Percentiles rank a stretch among this genome's conserved stretches.
Evolutionary conservation across 768 basidiomycete genomes (phyloP).

Genomic region (Serendipita indica): DNA sequence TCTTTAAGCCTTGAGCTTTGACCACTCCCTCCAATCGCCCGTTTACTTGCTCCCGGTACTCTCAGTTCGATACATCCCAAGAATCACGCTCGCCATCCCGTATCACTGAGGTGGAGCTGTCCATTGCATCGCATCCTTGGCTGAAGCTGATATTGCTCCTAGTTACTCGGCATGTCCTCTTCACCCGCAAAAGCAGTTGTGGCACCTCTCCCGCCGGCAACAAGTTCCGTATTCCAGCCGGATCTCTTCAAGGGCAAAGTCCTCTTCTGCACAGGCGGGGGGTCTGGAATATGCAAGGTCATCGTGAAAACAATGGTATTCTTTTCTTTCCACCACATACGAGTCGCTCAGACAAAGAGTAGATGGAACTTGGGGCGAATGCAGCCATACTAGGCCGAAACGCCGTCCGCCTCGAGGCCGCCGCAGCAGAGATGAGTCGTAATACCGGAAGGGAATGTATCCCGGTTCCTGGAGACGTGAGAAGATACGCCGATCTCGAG

Average conservation of each 20-base stretch:
- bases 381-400: slow-evolving; percentile 25
- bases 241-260: slow-evolving; percentile 87
- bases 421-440: slow-evolving; percentile 55
- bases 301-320: too few relatives aligned
- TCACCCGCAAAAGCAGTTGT: background rate
- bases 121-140: too few relatives aligned
- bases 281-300: slow-evolving; percentile 80
- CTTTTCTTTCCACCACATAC: too few relatives aligned
- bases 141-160: too few relatives aligned
- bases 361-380: slow-evolving; percentile 4
- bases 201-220: slow-evolving; percentile 18
- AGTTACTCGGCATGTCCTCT: background rate
- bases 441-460: slow-evolving; percentile 60
- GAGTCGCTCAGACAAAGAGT: too few relatives aligned
- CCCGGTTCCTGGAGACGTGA: slow-evolving; percentile 65
- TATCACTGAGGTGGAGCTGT: too few relatives aligned
- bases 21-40: too few relatives aligned
- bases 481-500: slow-evolving; percentile 53
- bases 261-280: slow-evolving; percentile 80
- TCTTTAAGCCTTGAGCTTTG: too few relatives aligned
- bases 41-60: too few relatives aligned
- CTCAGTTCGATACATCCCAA: too few relatives aligned
- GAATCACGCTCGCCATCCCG: too few relatives aligned
- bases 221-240: slow-evolving; percentile 50
- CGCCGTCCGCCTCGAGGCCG: slow-evolving; percentile 49